These are phyloP conservation scores for Gossypium sturtianum DNA, from an alignment of 345 rosid genomes.

Conservation along the genomic window DNA sequence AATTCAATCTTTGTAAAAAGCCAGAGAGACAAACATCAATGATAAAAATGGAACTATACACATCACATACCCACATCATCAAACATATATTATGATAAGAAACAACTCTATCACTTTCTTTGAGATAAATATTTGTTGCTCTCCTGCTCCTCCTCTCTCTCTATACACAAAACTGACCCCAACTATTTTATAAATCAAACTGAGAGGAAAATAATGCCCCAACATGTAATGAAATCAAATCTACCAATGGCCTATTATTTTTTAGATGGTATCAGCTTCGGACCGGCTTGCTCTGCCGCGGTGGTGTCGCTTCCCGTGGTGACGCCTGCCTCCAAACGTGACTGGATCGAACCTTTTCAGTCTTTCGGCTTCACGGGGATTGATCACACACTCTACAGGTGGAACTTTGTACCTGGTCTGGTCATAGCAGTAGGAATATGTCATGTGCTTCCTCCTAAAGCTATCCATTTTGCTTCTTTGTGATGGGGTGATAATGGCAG, in stretches of 20 bases:
- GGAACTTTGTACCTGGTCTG: slow-evolving; percentile 61
- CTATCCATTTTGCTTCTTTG: slow-evolving; percentile 61
- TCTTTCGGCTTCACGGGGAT: slow-evolving; percentile 49
- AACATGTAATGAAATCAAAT: background rate
- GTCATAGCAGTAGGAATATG: slow-evolving; percentile 92
- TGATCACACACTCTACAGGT: slow-evolving; percentile 58
- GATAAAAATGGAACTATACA: slow-evolving; percentile 40
- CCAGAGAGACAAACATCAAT: slow-evolving; percentile 8
- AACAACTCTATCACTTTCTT: background rate
- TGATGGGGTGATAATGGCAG: slow-evolving; percentile 31
- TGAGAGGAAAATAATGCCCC: slow-evolving; percentile 1
- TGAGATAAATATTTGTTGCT: background rate
- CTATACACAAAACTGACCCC: slow-evolving; percentile 36
- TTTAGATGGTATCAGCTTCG: slow-evolving; percentile 17
- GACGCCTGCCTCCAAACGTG: slow-evolving; percentile 62
- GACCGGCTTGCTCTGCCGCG: slow-evolving; percentile 27
- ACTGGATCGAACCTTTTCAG: slow-evolving; percentile 70
- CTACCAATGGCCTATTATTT: background rate
- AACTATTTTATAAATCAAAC: slow-evolving; percentile 7
- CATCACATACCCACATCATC: slow-evolving; percentile 21
- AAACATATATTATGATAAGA: slow-evolving; percentile 6
- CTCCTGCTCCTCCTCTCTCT: slow-evolving; percentile 5
- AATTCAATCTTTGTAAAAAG: slow-evolving; percentile 20
- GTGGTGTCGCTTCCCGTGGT: slow-evolving; percentile 44
- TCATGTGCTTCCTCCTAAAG: slow-evolving; percentile 71